These are phyloP conservation scores for Phytophthora sojae DNA, from an alignment of 352 stramenopile genomes.

Conservation along the genomic window DNA sequence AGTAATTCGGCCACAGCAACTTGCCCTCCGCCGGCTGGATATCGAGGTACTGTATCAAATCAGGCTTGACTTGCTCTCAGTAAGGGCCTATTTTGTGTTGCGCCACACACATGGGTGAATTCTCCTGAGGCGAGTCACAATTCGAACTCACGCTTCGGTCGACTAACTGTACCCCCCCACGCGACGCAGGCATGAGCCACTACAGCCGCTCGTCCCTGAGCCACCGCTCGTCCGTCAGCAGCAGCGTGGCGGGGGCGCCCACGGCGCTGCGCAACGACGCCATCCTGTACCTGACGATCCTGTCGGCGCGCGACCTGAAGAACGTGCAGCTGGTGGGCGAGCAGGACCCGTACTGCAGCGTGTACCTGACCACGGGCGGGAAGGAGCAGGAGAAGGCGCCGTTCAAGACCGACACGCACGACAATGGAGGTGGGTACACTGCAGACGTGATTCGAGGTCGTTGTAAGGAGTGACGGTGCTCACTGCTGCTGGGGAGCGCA, in stretches of 20 bases:
- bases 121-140: slow-evolving; percentile 1
- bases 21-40: slow-evolving; percentile 20
- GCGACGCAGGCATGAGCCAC: slow-evolving; percentile 23
- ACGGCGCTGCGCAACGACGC: slow-evolving; percentile 71
- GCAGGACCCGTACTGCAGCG: slow-evolving; percentile 77
- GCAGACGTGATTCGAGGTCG: not conserved
- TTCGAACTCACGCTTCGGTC: not conserved
- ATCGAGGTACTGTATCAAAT: slow-evolving; percentile 14
- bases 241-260: slow-evolving; percentile 33
- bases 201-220: slow-evolving; percentile 39
- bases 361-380: slow-evolving; percentile 64
- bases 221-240: slow-evolving; percentile 41
- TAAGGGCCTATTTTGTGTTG: slow-evolving; percentile 4
- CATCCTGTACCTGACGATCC: slow-evolving; percentile 74
- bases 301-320: slow-evolving; percentile 73
- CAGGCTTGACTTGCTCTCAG: slow-evolving; percentile 16
- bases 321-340: slow-evolving; percentile 73
- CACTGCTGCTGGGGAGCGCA: slow-evolving; percentile 23
- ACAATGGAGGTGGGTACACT: slow-evolving; percentile 61
- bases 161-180: not conserved
- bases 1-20: slow-evolving; percentile 14
- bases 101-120: slow-evolving; percentile 22
- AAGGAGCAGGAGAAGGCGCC: slow-evolving; percentile 57
- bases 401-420: slow-evolving; percentile 79
- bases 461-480: not conserved